phyloP scores from a whole-genome alignment of 768 basidiomycete species.

The Lentinula boryana region DNA sequence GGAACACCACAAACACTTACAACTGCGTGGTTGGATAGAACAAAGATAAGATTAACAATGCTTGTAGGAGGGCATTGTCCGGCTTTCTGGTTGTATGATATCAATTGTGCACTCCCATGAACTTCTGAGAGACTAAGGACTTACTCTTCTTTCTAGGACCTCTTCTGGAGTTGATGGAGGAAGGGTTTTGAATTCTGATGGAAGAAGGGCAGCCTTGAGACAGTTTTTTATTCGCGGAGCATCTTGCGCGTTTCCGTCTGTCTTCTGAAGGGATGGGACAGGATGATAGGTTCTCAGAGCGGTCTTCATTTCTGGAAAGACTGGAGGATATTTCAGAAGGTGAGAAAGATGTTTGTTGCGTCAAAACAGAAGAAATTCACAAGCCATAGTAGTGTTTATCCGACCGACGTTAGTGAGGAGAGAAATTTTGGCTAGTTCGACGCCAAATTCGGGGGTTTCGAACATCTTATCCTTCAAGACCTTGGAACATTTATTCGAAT shows the following conservation, averaged over 20 bases:
- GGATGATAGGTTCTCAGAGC: conserved; percentile 87
- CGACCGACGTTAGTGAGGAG: conserved; percentile 85
- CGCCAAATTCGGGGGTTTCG: conserved; percentile 70
- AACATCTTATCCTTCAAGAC: conserved; percentile 85
- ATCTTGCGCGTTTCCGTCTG: conserved; percentile 83
- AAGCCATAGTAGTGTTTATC: conserved; percentile 91
- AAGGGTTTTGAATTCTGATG: conserved; percentile 57
- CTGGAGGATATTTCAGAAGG: conserved; percentile 26
- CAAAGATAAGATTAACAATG: conserved; percentile 81
- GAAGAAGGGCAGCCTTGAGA: conserved; percentile 73
- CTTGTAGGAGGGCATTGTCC: conserved; percentile 75
- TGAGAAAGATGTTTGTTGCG: neutral
- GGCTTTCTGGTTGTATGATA: conserved; percentile 33
- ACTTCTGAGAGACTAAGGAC: conserved; percentile 23
- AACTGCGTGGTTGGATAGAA: conserved; percentile 71
- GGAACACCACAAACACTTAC: conserved; percentile 35
- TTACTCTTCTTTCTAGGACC: conserved; percentile 60
- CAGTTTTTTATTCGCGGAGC: conserved; percentile 90
- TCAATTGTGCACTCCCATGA: conserved; percentile 3
- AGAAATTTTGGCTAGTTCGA: conserved; percentile 79
- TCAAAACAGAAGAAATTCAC: conserved; percentile 32
- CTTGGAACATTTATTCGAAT: conserved; percentile 81
- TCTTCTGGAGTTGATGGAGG: conserved; percentile 74
- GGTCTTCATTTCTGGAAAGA: conserved; percentile 93
- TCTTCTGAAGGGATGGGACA: conserved; percentile 80